A percentile compares a stretch with the other conserved stretches of the same genome.
Evolutionary conservation across 2,329 filamentous ascomycete species (phyloP).

Genomic region (Hypoxylon sp.): DNA sequence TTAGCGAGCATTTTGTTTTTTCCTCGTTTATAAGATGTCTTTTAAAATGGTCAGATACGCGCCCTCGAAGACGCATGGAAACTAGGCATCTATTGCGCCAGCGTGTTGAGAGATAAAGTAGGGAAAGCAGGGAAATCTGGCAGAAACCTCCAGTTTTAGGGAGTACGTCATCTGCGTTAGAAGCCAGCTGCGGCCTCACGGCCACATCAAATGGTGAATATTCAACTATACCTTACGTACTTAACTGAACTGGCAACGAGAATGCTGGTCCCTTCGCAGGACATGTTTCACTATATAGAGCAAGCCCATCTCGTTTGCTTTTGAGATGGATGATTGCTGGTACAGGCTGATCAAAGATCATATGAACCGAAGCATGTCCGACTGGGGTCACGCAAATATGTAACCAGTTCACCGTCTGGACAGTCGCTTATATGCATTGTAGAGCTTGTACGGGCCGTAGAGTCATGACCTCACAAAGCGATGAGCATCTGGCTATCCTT

Average conservation of each 20-base stretch:
- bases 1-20: background rate
- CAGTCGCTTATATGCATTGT: too few species aligned
- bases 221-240: background rate
- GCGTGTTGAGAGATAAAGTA: background rate
- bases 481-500: background rate
- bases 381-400: background rate
- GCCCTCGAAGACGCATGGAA: slow-evolving; percentile 3
- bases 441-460: background rate
- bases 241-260: background rate
- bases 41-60: background rate
- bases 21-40: background rate
- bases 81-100: background rate
- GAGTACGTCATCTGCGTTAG: slow-evolving; percentile 10
- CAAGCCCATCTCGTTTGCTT: background rate
- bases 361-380: background rate
- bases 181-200: slow-evolving; percentile 23
- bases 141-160: background rate
- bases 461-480: background rate
- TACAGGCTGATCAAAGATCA: background rate
- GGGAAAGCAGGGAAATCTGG: background rate
- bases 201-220: slow-evolving; percentile 12
- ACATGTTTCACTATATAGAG: background rate
- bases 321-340: background rate
- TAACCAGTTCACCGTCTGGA: background rate
- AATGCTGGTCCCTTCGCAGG: background rate